Evolutionary conservation across 139 green algal genomes (phyloP), one percentile per base, ranked within the genome.

Genomic region (Coccomyxa sp.): DNA sequence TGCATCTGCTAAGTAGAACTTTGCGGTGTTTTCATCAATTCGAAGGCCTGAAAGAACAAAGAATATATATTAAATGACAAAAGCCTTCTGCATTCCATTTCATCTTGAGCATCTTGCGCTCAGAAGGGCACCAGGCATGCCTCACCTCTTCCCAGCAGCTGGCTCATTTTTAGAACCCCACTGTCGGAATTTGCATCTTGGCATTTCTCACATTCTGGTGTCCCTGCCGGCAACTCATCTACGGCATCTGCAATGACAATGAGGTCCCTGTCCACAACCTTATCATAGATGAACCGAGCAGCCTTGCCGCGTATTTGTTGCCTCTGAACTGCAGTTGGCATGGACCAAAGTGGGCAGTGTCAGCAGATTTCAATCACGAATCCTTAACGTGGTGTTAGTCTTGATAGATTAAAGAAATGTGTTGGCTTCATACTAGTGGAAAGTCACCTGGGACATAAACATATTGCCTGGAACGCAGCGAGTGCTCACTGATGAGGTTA

Each of bases 1-100:
- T 15, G 82, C 82, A 0, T 85, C 87, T 7, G 76, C n/a, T 21
- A 93, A 79, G 84, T 93, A 93, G 77, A 87, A 93, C 58, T 67
- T 76, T 0, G 90, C 90, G 12, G 88, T 89, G 30, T 67, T 45
- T 0, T 82, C 63, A 67, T 93, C 90, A 25, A 91, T 51, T 13
- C 67, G 84, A 32, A 87, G 67, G 59, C 79, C 83, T 58, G 82
- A 84, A 21, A 71, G 63, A 4, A 25, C 63, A 71, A 71, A 71
- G 18, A 71, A 9, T 25, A 21, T 1, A 3, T 21, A 14, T 9
- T 14, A 11, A 25, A 14, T 21, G 63, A 21, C 63, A 28, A 11
- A 71, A 71, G 21, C 63, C 63, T 14, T 71, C 9, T 71, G 63
- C 63, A 71, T 25, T 71, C 18, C 63, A 51, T 51, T 7, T 51